Conservation (phyloP, 495 filamentous ascomycete species). For the Bombardia bombarda region DNA sequence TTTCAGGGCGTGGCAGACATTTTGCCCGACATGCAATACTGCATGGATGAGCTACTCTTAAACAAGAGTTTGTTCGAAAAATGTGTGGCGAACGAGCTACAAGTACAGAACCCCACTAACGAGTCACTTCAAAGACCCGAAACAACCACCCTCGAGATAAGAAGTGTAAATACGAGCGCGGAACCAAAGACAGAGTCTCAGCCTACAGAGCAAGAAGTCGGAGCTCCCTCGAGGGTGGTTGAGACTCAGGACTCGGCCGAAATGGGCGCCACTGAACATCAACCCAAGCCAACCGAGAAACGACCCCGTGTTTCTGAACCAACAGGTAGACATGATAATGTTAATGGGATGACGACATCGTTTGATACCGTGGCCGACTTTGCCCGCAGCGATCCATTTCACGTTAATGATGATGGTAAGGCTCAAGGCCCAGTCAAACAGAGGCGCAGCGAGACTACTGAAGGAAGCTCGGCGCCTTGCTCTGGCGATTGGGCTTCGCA, state of each 20-base stretch:
- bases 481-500: conserved; percentile 46
- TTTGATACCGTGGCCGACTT: conserved; percentile 29
- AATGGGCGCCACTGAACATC: not conserved
- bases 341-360: conserved; percentile 28
- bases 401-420: conserved; percentile 16
- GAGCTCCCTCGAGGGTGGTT: not conserved
- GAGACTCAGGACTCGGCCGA: not conserved
- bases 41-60: conserved; percentile 64
- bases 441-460: conserved; percentile 44
- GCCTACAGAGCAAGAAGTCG: not conserved
- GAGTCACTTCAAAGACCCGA: too few relatives aligned
- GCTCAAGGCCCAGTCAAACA: conserved; percentile 30
- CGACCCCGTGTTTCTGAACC: conserved; percentile 10
- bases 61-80: conserved; percentile 68
- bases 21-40: conserved; percentile 74
- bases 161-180: conserved; percentile 27
- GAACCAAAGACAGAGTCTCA: conserved; percentile 11
- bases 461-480: conserved; percentile 40
- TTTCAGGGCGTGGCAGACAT: conserved; percentile 82
- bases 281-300: conserved; percentile 4
- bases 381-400: conserved; percentile 27
- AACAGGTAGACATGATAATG: conserved; percentile 20
- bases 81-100: conserved; percentile 34
- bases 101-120: conserved; percentile 15
- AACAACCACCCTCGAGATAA: conserved; percentile 30